Conservation (phyloP, 345 rosid species). For the Hevea brasiliensis region DNA sequence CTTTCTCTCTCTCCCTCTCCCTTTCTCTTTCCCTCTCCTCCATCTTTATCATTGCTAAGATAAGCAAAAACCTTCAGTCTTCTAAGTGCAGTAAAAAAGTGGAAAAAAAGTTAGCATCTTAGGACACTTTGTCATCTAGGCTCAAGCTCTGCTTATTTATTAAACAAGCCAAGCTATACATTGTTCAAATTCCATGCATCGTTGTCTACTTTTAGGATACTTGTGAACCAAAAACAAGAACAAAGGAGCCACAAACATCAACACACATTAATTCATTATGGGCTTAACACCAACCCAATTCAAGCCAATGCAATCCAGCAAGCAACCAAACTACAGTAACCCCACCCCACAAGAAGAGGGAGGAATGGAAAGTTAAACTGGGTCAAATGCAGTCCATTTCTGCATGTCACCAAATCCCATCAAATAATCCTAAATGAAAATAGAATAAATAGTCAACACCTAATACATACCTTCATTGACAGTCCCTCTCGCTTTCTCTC, state of each 20-base stretch:
- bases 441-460: slow-evolving; percentile 8
- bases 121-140: no score
- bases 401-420: not conserved
- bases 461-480: slow-evolving; percentile 57
- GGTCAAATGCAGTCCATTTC: no score
- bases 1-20: slow-evolving; percentile 73
- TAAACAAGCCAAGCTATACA: no score
- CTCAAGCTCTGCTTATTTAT: no score
- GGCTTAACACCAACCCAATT: not conserved
- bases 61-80: slow-evolving; percentile 8
- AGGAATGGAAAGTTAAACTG: no score
- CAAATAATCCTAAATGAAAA: not conserved
- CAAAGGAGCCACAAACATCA: not conserved
- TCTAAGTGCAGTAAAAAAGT: not conserved
- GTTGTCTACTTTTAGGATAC: not conserved
- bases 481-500: slow-evolving; percentile 80
- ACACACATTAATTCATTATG: not conserved
- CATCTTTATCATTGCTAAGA: slow-evolving; percentile 34
- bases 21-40: slow-evolving; percentile 60
- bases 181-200: no score
- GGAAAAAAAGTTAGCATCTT: not conserved
- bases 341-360: not conserved
- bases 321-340: not conserved
- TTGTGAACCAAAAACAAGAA: not conserved
- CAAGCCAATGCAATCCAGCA: no score